Evolutionary conservation across 192 early-diverging fungal species (phyloP), one percentile per base, ranked within the genome.

Genomic region (Mortierella alpina): DNA sequence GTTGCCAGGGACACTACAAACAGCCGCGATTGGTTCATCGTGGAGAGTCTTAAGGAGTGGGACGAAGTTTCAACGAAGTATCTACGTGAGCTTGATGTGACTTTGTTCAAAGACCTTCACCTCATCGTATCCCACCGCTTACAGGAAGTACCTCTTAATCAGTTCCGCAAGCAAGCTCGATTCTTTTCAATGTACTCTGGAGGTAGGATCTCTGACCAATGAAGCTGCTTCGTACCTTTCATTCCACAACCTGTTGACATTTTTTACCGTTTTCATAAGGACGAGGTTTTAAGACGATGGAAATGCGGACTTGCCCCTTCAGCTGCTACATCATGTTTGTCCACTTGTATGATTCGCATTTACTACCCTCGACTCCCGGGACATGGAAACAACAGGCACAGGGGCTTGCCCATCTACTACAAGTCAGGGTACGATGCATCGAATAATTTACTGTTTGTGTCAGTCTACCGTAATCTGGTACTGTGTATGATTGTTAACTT

Each of bases 121-220:
- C 66, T 73, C 60, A 81, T 73, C 46, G 56, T 56, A 59, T 69
- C 66, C 39, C 70, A 73, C 59, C 66, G 79, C 11, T 46, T 74
- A 14, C 79, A 74, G 58, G 79, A 82, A 52, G 50, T 47, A n/a
- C n/a, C 59, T 13, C 31, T 17, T 53, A n/a, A 31, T 22, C 48
- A 50, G n/a, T 70, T 82, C 46, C 55, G 61, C 14, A 54, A 23
- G 12, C 31, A 73, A 23, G 66, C 71, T 0, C 65, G 79, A 18
- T 82, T 82, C 59, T 82, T 82, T 39, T 40, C 71, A 45, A 57
- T 82, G 14, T 82, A 73, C 68, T 66, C 79, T 59, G 79, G 79
- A 73, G 72, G 79, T 74, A 82, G 50, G 68, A 3, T 17, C 45
- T 63, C 45, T 48, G 23, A 13, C 40, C 49, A n/a, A 41, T 39